Percentiles rank a stretch among this genome's conserved stretches.
Conservation (phyloP, 1,284 basidiomycete genomes). For the Pseudozyma hubeiensis region DNA sequence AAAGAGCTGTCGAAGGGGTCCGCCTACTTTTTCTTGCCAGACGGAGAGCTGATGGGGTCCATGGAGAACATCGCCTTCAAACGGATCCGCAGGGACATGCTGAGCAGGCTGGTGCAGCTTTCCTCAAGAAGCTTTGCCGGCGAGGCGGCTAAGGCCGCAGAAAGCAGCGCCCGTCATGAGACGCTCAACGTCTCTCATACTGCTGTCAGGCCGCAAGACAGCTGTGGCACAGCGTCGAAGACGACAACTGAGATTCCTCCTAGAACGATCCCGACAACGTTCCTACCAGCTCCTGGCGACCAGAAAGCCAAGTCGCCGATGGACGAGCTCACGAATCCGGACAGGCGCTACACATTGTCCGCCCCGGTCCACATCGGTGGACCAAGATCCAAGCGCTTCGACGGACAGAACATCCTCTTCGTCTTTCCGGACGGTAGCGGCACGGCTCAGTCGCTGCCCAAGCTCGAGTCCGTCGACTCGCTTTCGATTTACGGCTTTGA, state of each 20-base stretch:
- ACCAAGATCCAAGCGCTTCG: slow-evolving; percentile 16
- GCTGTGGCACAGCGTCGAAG: background rate
- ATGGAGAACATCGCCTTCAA: slow-evolving; percentile 49
- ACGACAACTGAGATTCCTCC: background rate
- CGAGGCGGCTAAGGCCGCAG: slow-evolving; percentile 30
- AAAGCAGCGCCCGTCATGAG: background rate
- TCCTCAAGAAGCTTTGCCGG: slow-evolving; percentile 37
- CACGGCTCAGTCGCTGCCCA: slow-evolving; percentile 23
- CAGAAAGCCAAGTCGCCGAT: slow-evolving; percentile 17
- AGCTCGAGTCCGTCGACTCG: background rate
- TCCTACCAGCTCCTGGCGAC: too few species aligned
- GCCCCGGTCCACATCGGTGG: slow-evolving; percentile 30
- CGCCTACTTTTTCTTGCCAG: slow-evolving; percentile 38
- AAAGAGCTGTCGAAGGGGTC: slow-evolving; percentile 37
- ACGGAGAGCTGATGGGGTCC: slow-evolving; percentile 32
- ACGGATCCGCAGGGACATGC: slow-evolving; percentile 40
- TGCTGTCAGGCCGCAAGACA: background rate
- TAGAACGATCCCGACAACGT: too few species aligned
- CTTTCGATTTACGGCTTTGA: slow-evolving; percentile 46
- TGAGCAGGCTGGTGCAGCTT: slow-evolving; percentile 38
- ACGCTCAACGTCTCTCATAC: too few species aligned
- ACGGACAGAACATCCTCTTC: slow-evolving; percentile 25
- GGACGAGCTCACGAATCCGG: slow-evolving; percentile 30
- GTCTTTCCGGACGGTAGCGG: slow-evolving; percentile 49
- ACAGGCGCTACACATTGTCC: slow-evolving; percentile 15